These are phyloP conservation scores for Sphagnum fallax DNA, from an alignment of 228 moss, liverwort and hornwort species.

Conservation along the genomic window DNA sequence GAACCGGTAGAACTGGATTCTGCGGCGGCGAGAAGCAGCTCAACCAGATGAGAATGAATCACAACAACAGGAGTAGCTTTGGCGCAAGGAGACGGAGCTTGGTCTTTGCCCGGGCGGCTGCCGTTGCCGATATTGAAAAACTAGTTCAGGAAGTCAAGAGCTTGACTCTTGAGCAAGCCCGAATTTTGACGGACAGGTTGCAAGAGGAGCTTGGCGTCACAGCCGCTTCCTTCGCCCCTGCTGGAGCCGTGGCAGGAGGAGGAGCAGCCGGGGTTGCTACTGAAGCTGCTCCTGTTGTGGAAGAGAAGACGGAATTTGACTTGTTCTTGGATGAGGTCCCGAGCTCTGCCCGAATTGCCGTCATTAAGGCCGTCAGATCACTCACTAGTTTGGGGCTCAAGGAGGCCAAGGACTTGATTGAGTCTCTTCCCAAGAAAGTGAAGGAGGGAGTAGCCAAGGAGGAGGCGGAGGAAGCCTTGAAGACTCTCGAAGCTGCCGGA, in stretches of 20 bases:
- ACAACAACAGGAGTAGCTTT: too few species aligned
- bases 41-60: too few species aligned
- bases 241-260: conserved; percentile 14
- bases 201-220: conserved; percentile 59
- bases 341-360: conserved; percentile 39
- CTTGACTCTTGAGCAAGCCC: conserved; percentile 57
- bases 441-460: conserved; percentile 67
- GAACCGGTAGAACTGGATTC: too few species aligned
- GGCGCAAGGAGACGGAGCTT: conserved; percentile 7
- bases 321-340: conserved; percentile 57
- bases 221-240: conserved; percentile 51
- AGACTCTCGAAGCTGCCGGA: conserved; percentile 57
- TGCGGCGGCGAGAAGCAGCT: too few species aligned
- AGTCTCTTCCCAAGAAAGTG: conserved; percentile 74
- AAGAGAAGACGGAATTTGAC: conserved; percentile 84
- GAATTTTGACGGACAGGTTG: conserved; percentile 53
- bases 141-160: conserved; percentile 39
- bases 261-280: conserved; percentile 11
- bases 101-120: conserved; percentile 21
- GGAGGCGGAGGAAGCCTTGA: conserved; percentile 70
- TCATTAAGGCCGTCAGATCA: conserved; percentile 72
- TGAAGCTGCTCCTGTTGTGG: conserved; percentile 53
- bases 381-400: conserved; percentile 68
- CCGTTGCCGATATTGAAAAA: conserved; percentile 39
- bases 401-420: conserved; percentile 88